Conservation (phyloP, 1,284 basidiomycete species). For the Ganoderma multipileum region DNA sequence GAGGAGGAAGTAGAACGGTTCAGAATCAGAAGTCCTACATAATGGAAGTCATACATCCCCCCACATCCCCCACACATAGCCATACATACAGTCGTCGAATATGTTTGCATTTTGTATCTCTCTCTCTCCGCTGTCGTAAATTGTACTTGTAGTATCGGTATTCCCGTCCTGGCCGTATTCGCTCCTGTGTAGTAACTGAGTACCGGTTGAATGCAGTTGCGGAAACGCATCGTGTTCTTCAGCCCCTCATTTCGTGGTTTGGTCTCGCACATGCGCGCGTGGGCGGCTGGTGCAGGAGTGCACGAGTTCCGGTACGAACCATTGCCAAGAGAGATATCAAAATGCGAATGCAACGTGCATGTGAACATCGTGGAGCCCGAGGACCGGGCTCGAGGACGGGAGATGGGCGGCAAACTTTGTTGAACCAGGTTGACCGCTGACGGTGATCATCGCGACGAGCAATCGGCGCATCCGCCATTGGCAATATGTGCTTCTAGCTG, state of each 20-base stretch:
- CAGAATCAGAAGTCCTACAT: not conserved
- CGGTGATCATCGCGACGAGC: not conserved
- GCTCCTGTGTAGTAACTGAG: not conserved
- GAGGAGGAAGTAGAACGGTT: not conserved
- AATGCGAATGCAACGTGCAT: not conserved
- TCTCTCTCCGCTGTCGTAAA: not conserved
- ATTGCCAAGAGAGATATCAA: not conserved
- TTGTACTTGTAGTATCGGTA: slow-evolving; percentile 7
- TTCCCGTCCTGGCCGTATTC: not conserved
- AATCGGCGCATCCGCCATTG: not conserved
- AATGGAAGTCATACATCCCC: not conserved
- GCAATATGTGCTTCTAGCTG: not conserved
- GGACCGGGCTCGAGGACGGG: not conserved
- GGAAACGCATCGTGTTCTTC: not conserved
- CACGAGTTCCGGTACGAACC: too few species aligned
- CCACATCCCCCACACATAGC: not conserved
- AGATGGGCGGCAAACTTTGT: not conserved
- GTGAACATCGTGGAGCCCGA: not conserved
- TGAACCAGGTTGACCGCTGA: slow-evolving; percentile 5
- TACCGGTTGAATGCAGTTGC: slow-evolving; percentile 5
- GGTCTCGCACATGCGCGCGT: not conserved
- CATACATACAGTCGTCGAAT: slow-evolving; percentile 1
- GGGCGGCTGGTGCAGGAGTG: not conserved
- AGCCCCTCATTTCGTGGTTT: not conserved
- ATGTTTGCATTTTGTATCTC: slow-evolving; percentile 4